These are phyloP conservation scores for Orbilia ellipsospora DNA, from an alignment of 2,329 filamentous ascomycete species.

Conservation along the genomic window DNA sequence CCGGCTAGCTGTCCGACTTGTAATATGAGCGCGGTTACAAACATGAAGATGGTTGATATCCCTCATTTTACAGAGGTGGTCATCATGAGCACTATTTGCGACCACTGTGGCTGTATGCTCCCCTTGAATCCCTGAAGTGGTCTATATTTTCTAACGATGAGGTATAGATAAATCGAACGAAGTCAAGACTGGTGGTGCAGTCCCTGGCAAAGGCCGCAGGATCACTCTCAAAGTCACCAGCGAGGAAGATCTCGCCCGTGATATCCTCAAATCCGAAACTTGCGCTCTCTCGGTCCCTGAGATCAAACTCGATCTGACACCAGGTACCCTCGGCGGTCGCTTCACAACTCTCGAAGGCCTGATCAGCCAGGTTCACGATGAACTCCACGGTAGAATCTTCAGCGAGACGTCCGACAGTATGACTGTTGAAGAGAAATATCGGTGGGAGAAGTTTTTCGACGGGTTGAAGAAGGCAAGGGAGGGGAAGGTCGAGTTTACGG, in stretches of 20 bases:
- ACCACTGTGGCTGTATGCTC: conserved; percentile 77
- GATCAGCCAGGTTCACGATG: conserved; percentile 88
- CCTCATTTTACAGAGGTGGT: conserved; percentile 98
- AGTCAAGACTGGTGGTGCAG: conserved; percentile 94
- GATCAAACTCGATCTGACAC: conserved; percentile 85
- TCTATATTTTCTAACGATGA: conserved; percentile 9
- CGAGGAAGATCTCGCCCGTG: conserved; percentile 80
- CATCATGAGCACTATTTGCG: conserved; percentile 92
- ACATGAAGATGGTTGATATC: conserved; percentile 99
- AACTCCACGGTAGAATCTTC: conserved; percentile 89
- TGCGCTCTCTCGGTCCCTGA: conserved; percentile 89
- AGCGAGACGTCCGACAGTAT: conserved; percentile 81
- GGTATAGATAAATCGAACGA: conserved; percentile 81
- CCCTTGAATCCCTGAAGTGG: neutral
- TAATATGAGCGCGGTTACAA: conserved; percentile 83
- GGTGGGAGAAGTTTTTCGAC: conserved; percentile 85
- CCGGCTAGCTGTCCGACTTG: conserved; percentile 92
- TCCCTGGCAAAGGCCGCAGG: conserved; percentile 84
- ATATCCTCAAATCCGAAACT: conserved; percentile 96
- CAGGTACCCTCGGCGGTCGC: conserved; percentile 91
- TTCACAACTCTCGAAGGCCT: conserved; percentile 98
- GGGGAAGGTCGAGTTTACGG: conserved; percentile 81
- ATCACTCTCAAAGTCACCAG: conserved; percentile 80
- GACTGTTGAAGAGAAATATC: conserved; percentile 70
- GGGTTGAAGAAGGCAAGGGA: conserved; percentile 80